These are phyloP conservation scores for Aspergillus texensis DNA, from an alignment of 2,329 filamentous ascomycete genomes.

Conservation along the genomic window DNA sequence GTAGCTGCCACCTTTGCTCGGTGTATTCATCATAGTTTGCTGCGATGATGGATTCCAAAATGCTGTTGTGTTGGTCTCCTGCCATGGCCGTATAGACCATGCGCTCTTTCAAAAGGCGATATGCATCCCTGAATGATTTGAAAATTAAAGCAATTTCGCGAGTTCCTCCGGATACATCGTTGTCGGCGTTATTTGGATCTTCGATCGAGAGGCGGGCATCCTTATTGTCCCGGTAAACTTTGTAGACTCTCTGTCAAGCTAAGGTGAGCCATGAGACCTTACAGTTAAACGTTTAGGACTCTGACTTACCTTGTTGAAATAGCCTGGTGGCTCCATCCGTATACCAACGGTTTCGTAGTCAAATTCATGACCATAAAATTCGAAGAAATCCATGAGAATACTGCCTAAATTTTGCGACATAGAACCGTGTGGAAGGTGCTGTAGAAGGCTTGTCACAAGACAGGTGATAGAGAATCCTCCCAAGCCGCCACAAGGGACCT, in stretches of 20 bases:
- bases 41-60: conserved; percentile 72
- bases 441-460: conserved; percentile 84
- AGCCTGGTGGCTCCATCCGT: conserved; percentile 71
- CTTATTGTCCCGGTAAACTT: conserved; percentile 58
- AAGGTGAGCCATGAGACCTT: conserved; percentile 12
- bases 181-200: conserved; percentile 81
- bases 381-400: conserved; percentile 82
- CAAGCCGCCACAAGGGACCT: conserved; percentile 86
- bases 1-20: conserved; percentile 67
- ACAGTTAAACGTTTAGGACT: neutral
- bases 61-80: conserved; percentile 47
- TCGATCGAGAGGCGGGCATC: conserved; percentile 78
- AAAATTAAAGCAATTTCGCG: conserved; percentile 69
- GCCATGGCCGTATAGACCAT: conserved; percentile 48
- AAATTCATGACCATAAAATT: conserved; percentile 85
- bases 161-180: conserved; percentile 90
- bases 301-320: conserved; percentile 70
- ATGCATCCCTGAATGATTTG: conserved; percentile 68
- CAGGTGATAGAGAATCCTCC: conserved; percentile 95
- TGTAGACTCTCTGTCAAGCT: conserved; percentile 35
- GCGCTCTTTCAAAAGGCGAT: conserved; percentile 58
- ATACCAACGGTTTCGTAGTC: conserved; percentile 72
- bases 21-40: conserved; percentile 79
- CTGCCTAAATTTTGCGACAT: conserved; percentile 73
- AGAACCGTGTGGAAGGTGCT: conserved; percentile 73